Evolutionary conservation across 768 basidiomycete species (phyloP).

Genomic region (Lentinula lateritia): DNA sequence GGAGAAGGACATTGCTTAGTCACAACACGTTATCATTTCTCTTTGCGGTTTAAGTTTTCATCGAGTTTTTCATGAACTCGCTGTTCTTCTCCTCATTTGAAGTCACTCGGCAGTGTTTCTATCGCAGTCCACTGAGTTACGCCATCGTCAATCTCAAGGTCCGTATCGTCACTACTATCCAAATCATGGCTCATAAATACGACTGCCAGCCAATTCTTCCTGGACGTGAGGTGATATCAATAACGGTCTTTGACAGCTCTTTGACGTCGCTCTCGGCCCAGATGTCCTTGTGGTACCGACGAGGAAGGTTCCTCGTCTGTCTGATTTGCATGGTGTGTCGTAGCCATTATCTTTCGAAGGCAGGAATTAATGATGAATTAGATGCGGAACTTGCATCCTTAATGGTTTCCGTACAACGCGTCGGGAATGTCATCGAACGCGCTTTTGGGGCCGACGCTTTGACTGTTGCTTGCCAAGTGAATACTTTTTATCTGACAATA

Average conservation of each 20-base stretch:
- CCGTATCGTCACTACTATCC: not conserved
- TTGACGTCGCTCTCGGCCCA: constrained; percentile 16
- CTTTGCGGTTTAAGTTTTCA: not conserved
- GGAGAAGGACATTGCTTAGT: not conserved
- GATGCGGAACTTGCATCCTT: constrained; percentile 73
- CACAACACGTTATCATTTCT: not conserved
- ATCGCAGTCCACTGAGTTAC: constrained; percentile 60
- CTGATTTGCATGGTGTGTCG: constrained; percentile 44
- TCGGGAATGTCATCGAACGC: constrained; percentile 75
- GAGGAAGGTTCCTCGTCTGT: constrained; percentile 48
- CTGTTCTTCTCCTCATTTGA: constrained; percentile 77
- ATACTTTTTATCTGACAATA: not conserved
- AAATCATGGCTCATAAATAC: not conserved
- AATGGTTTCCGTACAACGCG: constrained; percentile 72
- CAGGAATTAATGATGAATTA: constrained; percentile 9
- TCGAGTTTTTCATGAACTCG: constrained; percentile 7
- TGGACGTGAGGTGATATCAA: constrained; percentile 62
- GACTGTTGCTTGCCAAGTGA: constrained; percentile 87
- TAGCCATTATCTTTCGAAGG: not conserved
- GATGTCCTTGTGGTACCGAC: constrained; percentile 62
- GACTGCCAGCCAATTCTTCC: constrained; percentile 67
- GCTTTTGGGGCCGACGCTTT: constrained; percentile 80
- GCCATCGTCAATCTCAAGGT: constrained; percentile 89
- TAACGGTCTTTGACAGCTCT: not conserved
- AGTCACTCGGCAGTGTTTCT: constrained; percentile 73